A percentile compares a stretch with the other conserved stretches of the same genome.
phyloP scores from a whole-genome alignment of 352 stramenopile species.

The Globisporangium recalcitrans region DNA sequence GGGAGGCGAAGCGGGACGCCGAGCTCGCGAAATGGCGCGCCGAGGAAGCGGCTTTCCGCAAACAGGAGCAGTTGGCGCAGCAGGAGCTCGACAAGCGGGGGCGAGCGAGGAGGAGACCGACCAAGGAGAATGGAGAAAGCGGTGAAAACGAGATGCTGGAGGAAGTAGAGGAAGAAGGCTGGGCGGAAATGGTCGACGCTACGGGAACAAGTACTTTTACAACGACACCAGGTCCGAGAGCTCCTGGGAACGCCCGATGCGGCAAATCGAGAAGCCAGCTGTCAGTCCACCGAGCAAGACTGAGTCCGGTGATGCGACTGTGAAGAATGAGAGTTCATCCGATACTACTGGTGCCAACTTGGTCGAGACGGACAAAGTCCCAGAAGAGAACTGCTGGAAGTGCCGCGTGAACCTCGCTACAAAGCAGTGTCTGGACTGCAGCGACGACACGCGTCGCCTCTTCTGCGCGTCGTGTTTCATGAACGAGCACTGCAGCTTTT shows the following conservation, averaged over 20 bases:
- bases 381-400: constrained; percentile 32
- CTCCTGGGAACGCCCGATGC: constrained; percentile 34
- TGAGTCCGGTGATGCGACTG: not conserved
- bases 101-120: constrained; percentile 10
- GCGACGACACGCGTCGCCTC: constrained; percentile 15
- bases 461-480: constrained; percentile 57
- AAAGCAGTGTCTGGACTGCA: constrained; percentile 59
- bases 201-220: constrained; percentile 65
- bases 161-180: constrained; percentile 14
- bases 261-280: not conserved
- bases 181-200: constrained; percentile 35
- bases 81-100: constrained; percentile 23
- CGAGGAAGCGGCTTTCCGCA: constrained; percentile 36
- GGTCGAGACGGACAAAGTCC: not conserved
- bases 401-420: constrained; percentile 30
- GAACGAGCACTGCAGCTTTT: constrained; percentile 35
- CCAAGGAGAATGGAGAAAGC: constrained; percentile 1
- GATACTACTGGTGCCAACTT: not conserved
- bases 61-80: constrained; percentile 36
- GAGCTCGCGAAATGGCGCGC: constrained; percentile 52
- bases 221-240: constrained; percentile 45
- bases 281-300: not conserved
- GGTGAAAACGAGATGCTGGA: not conserved
- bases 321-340: constrained; percentile 7
- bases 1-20: constrained; percentile 54